Evolutionary conservation across 2,329 filamentous ascomycete genomes (phyloP).

Genomic region (Cryphonectria japonica): DNA sequence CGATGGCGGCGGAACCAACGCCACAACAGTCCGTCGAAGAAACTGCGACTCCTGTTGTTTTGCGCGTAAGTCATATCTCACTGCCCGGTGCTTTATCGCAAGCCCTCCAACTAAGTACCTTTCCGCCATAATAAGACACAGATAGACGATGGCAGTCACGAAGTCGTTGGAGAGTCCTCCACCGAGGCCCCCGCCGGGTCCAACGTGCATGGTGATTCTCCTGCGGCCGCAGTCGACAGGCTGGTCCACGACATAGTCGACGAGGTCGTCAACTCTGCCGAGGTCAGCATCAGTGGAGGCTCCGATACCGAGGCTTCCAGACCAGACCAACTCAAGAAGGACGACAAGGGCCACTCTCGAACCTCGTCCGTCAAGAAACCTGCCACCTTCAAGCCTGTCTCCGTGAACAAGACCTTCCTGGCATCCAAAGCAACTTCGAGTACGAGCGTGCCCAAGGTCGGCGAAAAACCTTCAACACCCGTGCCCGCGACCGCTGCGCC

Average conservation of each 20-base stretch:
- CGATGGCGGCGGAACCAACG: slow-evolving; percentile 67
- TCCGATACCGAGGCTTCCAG: slow-evolving; percentile 77
- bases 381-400: slow-evolving; percentile 80
- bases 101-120: slow-evolving; percentile 42
- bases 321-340: slow-evolving; percentile 56
- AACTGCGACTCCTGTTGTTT: slow-evolving; percentile 51
- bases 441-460: slow-evolving; percentile 51
- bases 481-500: slow-evolving; percentile 48
- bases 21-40: slow-evolving; percentile 58
- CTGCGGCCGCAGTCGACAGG: slow-evolving; percentile 59
- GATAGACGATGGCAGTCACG: slow-evolving; percentile 28
- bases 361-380: slow-evolving; percentile 71
- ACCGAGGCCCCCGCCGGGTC: slow-evolving; percentile 31
- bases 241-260: slow-evolving; percentile 61
- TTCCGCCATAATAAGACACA: slow-evolving; percentile 49
- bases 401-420: slow-evolving; percentile 82
- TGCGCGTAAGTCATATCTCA: slow-evolving; percentile 46
- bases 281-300: slow-evolving; percentile 68
- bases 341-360: slow-evolving; percentile 62
- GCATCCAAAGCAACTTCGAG: slow-evolving; percentile 65
- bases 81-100: slow-evolving; percentile 34
- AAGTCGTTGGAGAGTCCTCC: slow-evolving; percentile 20
- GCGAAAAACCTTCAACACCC: slow-evolving; percentile 53
- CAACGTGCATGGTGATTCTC: slow-evolving; percentile 53
- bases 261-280: slow-evolving; percentile 63